Conservation (phyloP, 805 yeast species). For the Yamadazyma olivae region DNA sequence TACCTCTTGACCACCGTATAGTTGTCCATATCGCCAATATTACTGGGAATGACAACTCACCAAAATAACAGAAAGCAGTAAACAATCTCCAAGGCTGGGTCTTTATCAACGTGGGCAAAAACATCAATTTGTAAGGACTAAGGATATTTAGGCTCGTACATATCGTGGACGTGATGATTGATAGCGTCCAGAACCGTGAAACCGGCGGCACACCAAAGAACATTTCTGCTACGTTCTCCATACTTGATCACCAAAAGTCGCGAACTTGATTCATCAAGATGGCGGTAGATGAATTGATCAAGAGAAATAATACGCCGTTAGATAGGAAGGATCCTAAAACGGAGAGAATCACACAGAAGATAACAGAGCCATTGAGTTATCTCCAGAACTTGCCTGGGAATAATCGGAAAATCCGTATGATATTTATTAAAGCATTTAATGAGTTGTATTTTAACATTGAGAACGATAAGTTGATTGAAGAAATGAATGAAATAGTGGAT, state of each 20-base stretch:
- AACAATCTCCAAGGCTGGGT: constrained; percentile 37
- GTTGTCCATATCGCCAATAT: constrained; percentile 12
- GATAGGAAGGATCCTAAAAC: constrained; percentile 9
- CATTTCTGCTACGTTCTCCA: constrained; percentile 11
- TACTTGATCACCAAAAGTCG: not conserved
- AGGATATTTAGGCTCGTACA: constrained; percentile 17
- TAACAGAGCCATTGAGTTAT: constrained; percentile 29
- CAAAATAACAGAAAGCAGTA: constrained; percentile 33
- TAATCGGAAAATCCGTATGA: constrained; percentile 27
- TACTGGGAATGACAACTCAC: constrained; percentile 12
- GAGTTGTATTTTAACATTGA: constrained; percentile 27
- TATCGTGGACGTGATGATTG: constrained; percentile 20
- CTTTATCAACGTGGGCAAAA: constrained; percentile 23
- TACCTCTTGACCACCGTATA: constrained; percentile 15
- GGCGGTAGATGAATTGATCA: constrained; percentile 6
- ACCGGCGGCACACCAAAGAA: constrained; percentile 19
- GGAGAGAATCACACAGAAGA: constrained; percentile 3
- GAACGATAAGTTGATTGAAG: constrained; percentile 17
- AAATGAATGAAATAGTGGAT: constrained; percentile 27
- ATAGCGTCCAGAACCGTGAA: constrained; percentile 24
- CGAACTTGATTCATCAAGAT: not conserved
- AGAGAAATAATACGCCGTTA: constrained; percentile 9
- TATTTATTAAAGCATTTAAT: constrained; percentile 33
- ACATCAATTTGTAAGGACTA: constrained; percentile 18
- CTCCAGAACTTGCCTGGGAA: constrained; percentile 30